phyloP scores from a whole-genome alignment of 495 filamentous ascomycete genomes.

The Trichoderma asperelloides region DNA sequence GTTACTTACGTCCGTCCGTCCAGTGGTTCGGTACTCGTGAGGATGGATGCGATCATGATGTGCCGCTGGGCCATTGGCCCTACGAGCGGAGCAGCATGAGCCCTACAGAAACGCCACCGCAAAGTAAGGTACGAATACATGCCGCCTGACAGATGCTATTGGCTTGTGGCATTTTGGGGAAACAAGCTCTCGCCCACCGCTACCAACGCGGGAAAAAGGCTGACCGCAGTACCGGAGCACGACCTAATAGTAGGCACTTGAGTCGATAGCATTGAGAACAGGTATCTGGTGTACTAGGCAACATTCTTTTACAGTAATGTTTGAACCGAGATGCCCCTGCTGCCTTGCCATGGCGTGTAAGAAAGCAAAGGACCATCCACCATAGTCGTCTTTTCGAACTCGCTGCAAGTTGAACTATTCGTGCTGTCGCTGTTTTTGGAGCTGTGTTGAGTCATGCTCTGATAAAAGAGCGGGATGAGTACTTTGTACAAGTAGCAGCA shows the following conservation, averaged over 20 bases:
- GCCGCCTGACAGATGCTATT: neutral
- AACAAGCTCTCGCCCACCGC: neutral
- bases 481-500: neutral
- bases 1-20: neutral
- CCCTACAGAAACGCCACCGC: conserved; percentile 2
- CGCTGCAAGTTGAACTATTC: neutral
- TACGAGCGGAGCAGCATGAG: neutral
- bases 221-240: neutral
- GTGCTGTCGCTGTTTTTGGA: neutral
- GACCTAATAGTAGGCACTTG: neutral
- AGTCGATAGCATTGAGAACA: too few species aligned
- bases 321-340: too few species aligned
- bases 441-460: neutral
- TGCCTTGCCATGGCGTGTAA: neutral
- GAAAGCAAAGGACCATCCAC: neutral
- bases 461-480: neutral
- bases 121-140: neutral
- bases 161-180: neutral
- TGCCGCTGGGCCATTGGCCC: conserved; percentile 7
- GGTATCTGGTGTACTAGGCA: too few species aligned
- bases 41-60: neutral
- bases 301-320: too few species aligned
- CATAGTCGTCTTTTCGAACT: neutral
- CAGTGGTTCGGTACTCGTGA: neutral
- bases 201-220: neutral